Conservation (phyloP, 2,329 filamentous ascomycete genomes). For the Didymella arachidicola region DNA sequence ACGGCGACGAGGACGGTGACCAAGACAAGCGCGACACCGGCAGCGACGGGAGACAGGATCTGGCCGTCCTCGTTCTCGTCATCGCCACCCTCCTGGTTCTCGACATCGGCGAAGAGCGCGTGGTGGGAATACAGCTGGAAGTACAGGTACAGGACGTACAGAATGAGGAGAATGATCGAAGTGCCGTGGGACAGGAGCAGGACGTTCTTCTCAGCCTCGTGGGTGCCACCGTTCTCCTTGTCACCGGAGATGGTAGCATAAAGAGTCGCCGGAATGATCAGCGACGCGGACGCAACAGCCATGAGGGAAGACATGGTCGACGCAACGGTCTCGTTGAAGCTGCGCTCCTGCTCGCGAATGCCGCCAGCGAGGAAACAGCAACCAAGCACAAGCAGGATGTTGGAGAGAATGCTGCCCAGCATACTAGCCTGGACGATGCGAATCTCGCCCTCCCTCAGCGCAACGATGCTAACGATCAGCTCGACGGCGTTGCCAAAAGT, state of each 20-base stretch:
- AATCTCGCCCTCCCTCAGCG: conserved; percentile 83
- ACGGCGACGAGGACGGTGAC: conserved; percentile 59
- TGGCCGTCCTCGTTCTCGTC: conserved; percentile 47
- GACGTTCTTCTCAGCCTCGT: conserved; percentile 55
- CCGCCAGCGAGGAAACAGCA: conserved; percentile 63
- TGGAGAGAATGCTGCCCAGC: conserved; percentile 94
- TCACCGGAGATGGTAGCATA: conserved; percentile 57
- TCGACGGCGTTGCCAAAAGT: conserved; percentile 84
- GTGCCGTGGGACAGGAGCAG: conserved; percentile 62
- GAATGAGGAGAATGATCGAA: conserved; percentile 61
- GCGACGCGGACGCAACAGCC: conserved; percentile 62
- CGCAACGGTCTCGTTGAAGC: conserved; percentile 77
- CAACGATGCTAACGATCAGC: conserved; percentile 89
- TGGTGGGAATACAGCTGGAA: conserved; percentile 63
- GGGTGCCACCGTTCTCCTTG: conserved; percentile 43
- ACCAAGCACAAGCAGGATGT: conserved; percentile 77
- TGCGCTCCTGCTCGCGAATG: conserved; percentile 53
- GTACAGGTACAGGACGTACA: conserved; percentile 63
- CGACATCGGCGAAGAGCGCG: conserved; percentile 56
- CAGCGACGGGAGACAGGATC: conserved; percentile 56
- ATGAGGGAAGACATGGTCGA: conserved; percentile 74
- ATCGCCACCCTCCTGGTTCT: conserved; percentile 42
- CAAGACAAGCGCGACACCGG: conserved; percentile 56
- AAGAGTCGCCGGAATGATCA: conserved; percentile 63
- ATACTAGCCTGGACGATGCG: conserved; percentile 97